Base-by-base conservation (phyloP, 345 rosid species). In the Pistacia integerrima region DNA sequence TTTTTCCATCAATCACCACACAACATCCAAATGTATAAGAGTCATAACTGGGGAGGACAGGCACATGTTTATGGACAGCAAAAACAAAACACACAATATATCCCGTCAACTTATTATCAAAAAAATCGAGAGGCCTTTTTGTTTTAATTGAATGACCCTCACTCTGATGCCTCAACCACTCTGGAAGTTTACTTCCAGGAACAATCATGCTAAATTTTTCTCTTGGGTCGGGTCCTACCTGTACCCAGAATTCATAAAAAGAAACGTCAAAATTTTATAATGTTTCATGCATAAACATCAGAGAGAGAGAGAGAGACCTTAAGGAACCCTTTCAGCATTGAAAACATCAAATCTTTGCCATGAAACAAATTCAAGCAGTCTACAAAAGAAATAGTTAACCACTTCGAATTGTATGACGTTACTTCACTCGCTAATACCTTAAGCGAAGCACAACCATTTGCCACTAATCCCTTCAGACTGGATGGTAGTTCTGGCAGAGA, bases 401-500 rank as follows among this genome's bases (percentile, higher is more conserved):
- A 14, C 25, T 63, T 44, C 12, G 44, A 17, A 33, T 18, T 4
- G 61, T 8, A 18, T n/a, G 10, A 25, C 2, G 3, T 5, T 20
- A 38, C 36, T 0, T 66, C 30, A 62, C 60, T 75, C 25, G 69
- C 11, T 20, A 80, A 75, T 38, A 36, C 57, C 54, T 71, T 67
- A 41, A 76, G 59, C 2, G 72, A 66, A n/a, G 62, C 64, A 22
- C 83, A 76, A 13, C 69, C 65, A 1, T 1, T 62, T 61, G 77
- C 72, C 51, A 10, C 52, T 3, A 72, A 7, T 17, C 10, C 48
- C 63, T 44, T 22, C 3, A 83, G n/a, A 30, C 57, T 57, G 36
- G 69, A 66, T 28, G 84, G 82, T 68, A 84, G 64, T 20, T 36
- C 57, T 30, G 76, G 82, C 55, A 81, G 11, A 28, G 55, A 68